Base-by-base conservation (phyloP, 495 filamentous ascomycete species). In the Hypoxylon fuscum region DNA sequence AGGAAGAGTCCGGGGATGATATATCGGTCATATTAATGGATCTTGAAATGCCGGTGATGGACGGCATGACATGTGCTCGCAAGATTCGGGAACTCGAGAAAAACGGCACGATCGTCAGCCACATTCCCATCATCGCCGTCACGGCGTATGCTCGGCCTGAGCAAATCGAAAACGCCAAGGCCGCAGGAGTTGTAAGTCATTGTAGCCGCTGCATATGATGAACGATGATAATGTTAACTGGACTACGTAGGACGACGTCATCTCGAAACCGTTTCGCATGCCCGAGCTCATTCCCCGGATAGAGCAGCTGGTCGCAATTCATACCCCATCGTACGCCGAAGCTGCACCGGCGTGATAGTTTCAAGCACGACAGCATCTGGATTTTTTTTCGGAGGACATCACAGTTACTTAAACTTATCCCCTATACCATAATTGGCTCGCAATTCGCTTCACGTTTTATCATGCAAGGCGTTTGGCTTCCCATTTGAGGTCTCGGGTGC, bases 31-130 rank as follows among this genome's bases (percentile, higher is more conserved):
- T 93, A 15, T 69, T 93, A 11, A 93, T 93, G 90, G 91, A 95
- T 62, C 81, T 92, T 51, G 90, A 93, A 68, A 94, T 94, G 91
- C 91, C 91, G 0, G 82, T 93, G 21, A 93, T 94, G 90, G 89
- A 93, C 69, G 91, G 91, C 49, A 83, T 88, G 66, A 85, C 82
- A n/a, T 90, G 90, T 50, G 87, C 89, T 12, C 74, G 78, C 31
- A 81, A 80, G 55, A 93, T 96, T 46, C 81, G 91, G 0, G 77
- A 85, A 60, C 77, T 89, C 55, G 87, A 91, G 65, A 59, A 54
- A 35, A 63, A 74, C 50, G 85, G 83, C 2, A 73, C 72, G 54
- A 79, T 83, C 37, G 71, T 71, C 32, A 72, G 74, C 29, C 89
- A 90, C 67, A 81, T 92, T 7, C 90, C 89, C 8, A 89, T 94